Evolutionary conservation across 768 basidiomycete species (phyloP).

Genomic region (Mycena albidolilacea): DNA sequence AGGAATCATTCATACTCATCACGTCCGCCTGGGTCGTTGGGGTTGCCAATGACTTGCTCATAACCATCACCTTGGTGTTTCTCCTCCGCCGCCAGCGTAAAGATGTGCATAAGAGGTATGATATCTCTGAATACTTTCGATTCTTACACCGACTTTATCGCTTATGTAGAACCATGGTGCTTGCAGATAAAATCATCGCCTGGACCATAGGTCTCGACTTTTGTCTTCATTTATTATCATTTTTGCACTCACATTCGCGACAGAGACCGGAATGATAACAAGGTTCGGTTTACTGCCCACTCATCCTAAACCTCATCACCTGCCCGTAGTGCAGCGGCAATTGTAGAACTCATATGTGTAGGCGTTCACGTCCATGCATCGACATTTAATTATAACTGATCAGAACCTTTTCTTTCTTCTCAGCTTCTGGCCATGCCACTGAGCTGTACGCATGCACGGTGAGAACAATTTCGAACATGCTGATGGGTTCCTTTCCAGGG

Average conservation of each 20-base stretch:
- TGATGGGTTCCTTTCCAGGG: conserved; percentile 8
- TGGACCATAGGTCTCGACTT: conserved; percentile 22
- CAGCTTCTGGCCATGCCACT: conserved; percentile 10
- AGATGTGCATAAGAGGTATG: conserved; percentile 5
- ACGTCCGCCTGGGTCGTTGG: neutral
- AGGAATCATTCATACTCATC: neutral
- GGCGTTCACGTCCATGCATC: neutral
- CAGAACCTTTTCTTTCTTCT: conserved; percentile 2
- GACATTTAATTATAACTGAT: neutral
- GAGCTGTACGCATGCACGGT: conserved; percentile 1
- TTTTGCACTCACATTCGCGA: conserved; percentile 2
- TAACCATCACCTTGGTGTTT: conserved; percentile 12
- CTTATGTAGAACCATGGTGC: conserved; percentile 5
- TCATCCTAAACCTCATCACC: neutral
- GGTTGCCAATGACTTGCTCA: conserved; percentile 8
- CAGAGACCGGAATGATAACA: conserved; percentile 29
- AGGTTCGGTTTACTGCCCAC: conserved; percentile 7
- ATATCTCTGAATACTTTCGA: neutral
- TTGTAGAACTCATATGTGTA: conserved; percentile 10
- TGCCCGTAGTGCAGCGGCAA: conserved; percentile 5
- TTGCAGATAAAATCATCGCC: conserved; percentile 19
- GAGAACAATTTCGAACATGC: neutral
- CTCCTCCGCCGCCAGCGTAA: conserved; percentile 4
- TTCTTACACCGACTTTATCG: neutral
- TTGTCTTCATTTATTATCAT: neutral